phyloP scores from a whole-genome alignment of 495 filamentous ascomycete genomes.

The Hypoxylon trugodes region DNA sequence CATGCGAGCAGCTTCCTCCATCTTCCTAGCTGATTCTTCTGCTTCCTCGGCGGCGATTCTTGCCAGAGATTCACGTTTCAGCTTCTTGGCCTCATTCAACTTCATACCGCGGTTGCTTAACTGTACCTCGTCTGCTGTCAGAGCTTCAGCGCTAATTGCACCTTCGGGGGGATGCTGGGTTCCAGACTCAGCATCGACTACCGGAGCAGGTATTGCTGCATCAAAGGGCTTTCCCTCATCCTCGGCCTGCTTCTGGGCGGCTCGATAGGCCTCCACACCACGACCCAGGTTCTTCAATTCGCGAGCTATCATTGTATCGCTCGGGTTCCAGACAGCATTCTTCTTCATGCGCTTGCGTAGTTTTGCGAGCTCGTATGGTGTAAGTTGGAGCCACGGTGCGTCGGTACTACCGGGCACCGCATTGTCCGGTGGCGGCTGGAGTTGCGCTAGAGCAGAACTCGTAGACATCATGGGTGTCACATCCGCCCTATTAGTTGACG shows the following conservation, averaged over 20 bases:
- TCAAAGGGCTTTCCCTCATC: constrained; percentile 71
- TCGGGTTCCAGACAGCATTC: constrained; percentile 94
- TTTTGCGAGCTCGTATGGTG: constrained; percentile 88
- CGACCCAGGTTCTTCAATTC: constrained; percentile 81
- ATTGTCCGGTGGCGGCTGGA: constrained; percentile 81
- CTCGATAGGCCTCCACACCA: constrained; percentile 76
- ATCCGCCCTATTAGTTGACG: constrained; percentile 43
- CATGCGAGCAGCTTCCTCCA: constrained; percentile 63
- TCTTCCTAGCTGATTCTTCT: constrained; percentile 66
- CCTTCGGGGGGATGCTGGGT: constrained; percentile 56
- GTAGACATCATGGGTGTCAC: constrained; percentile 70
- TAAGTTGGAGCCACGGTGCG: constrained; percentile 89
- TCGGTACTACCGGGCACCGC: constrained; percentile 77
- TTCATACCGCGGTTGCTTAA: constrained; percentile 89
- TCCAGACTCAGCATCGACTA: constrained; percentile 58
- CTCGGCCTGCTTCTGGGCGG: constrained; percentile 73
- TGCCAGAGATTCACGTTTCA: constrained; percentile 77
- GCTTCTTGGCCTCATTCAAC: constrained; percentile 89
- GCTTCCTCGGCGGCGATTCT: constrained; percentile 75
- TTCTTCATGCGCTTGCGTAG: constrained; percentile 98
- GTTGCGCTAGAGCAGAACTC: constrained; percentile 78
- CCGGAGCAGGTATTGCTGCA: constrained; percentile 52
- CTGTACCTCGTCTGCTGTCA: constrained; percentile 61
- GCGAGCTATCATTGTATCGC: constrained; percentile 93
- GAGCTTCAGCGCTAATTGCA: constrained; percentile 58